Percentiles rank a stretch among this genome's conserved stretches.
phyloP scores from a whole-genome alignment of 768 basidiomycete species.

The Scleroderma bovista region DNA sequence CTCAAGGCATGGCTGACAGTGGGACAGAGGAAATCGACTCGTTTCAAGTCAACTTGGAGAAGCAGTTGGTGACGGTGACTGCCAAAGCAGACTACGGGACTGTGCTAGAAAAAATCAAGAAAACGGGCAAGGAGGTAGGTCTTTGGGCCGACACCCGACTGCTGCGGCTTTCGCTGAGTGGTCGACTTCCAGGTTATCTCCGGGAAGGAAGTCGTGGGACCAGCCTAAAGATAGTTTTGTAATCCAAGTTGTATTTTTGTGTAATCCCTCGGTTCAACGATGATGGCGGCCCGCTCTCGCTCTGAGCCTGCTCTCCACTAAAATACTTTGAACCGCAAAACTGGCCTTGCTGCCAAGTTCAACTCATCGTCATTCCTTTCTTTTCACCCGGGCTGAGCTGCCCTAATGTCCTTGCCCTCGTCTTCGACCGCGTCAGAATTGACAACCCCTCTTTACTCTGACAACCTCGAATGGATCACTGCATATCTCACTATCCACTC shows the following conservation, averaged over 20 bases:
- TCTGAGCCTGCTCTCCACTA: no score
- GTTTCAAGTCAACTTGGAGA: slow-evolving; percentile 59
- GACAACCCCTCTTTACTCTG: slow-evolving; percentile 37
- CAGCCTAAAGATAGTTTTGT: no score
- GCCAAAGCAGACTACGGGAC: slow-evolving; percentile 57
- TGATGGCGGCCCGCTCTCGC: no score
- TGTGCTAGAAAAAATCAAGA: slow-evolving; percentile 70
- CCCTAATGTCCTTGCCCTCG: neutral
- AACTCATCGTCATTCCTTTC: neutral
- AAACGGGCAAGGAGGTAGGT: slow-evolving; percentile 86
- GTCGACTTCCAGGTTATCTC: slow-evolving; percentile 36
- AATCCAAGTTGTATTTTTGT: no score
- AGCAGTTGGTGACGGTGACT: slow-evolving; percentile 68
- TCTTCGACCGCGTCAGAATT: slow-evolving; percentile 31
- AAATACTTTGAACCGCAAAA: no score
- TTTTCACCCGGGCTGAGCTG: neutral
- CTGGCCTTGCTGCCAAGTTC: neutral
- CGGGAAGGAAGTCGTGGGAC: slow-evolving; percentile 42
- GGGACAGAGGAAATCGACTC: slow-evolving; percentile 17
- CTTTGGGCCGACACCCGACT: neutral
- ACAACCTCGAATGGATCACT: slow-evolving; percentile 47
- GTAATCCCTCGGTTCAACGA: no score
- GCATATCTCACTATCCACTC: slow-evolving; percentile 55
- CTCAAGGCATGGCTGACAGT: slow-evolving; percentile 4
- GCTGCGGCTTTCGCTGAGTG: neutral